Percentiles rank a stretch among this genome's conserved stretches.
These are phyloP conservation scores for Pythium dissotocum DNA, from an alignment of 352 stramenopile genomes.

Conservation along the genomic window DNA sequence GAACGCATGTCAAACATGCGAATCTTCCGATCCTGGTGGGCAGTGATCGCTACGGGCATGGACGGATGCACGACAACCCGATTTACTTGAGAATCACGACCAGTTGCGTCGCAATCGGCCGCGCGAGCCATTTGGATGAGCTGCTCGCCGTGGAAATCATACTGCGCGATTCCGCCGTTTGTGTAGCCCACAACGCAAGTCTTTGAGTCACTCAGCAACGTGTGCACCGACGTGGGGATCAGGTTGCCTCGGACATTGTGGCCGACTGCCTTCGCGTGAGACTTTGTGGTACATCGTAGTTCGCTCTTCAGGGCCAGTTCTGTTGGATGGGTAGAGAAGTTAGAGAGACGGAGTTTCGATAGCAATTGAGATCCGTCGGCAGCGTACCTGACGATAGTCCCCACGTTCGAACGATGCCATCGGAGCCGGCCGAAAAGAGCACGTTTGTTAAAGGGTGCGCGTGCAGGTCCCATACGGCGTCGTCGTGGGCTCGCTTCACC, in stretches of 20 bases:
- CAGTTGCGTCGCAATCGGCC: conserved; percentile 64
- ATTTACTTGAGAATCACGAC: conserved; percentile 77
- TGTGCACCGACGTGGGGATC: conserved; percentile 73
- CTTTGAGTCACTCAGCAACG: conserved; percentile 74
- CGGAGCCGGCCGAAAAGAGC: conserved; percentile 77
- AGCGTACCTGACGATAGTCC: conserved; percentile 66
- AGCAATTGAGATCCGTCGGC: too few species aligned
- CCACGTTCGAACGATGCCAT: conserved; percentile 81
- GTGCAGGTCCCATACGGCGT: conserved; percentile 83
- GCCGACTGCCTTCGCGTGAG: conserved; percentile 50
- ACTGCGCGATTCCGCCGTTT: conserved; percentile 65
- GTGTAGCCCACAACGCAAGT: conserved; percentile 82
- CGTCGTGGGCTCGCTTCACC: conserved; percentile 75
- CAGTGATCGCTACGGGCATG: conserved; percentile 81
- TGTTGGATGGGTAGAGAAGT: conserved; percentile 18
- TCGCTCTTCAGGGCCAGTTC: conserved; percentile 79
- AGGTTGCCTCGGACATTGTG: conserved; percentile 56
- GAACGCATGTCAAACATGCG: conserved; percentile 87
- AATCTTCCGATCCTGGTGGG: conserved; percentile 82
- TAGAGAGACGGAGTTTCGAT: too few species aligned
- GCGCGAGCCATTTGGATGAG: conserved; percentile 71
- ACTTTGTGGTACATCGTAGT: conserved; percentile 53
- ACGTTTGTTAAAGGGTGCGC: conserved; percentile 82
- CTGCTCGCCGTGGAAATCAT: conserved; percentile 76
- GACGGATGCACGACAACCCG: conserved; percentile 62